Conservation (phyloP, 2,329 filamentous ascomycete species). For the Herpotrichia juniperi region DNA sequence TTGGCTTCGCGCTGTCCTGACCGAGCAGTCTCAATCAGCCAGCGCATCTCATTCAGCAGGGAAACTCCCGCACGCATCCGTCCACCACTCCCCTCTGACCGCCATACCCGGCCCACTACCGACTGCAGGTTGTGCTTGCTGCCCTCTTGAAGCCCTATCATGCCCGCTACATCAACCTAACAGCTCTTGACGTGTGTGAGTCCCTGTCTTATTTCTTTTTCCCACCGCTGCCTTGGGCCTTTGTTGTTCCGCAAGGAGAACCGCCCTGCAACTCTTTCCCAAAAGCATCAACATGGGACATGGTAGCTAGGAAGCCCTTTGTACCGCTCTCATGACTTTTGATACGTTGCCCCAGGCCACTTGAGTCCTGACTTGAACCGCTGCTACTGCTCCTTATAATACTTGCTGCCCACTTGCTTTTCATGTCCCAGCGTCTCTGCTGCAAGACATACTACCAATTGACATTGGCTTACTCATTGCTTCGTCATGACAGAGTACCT, state of each 20-base stretch:
- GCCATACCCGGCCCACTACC: slow-evolving; percentile 33
- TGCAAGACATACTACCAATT: slow-evolving; percentile 20
- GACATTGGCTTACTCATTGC: slow-evolving; percentile 31
- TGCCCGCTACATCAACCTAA: slow-evolving; percentile 27
- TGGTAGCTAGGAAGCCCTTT: slow-evolving; percentile 42
- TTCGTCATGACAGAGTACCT: slow-evolving; percentile 48
- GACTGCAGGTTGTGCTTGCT: slow-evolving; percentile 29
- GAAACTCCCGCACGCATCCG: slow-evolving; percentile 40
- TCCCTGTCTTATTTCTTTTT: slow-evolving; percentile 45
- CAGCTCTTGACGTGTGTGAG: slow-evolving; percentile 32
- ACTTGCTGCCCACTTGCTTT: slow-evolving; percentile 9
- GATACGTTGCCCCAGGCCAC: slow-evolving; percentile 33
- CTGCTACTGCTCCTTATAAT: slow-evolving; percentile 26
- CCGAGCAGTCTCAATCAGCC: slow-evolving; percentile 29
- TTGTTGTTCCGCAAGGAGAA: slow-evolving; percentile 40
- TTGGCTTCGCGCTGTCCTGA: slow-evolving; percentile 27
- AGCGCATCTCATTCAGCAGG: slow-evolving; percentile 26
- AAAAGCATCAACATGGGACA: slow-evolving; percentile 37
- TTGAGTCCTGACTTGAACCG: slow-evolving; percentile 19
- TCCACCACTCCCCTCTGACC: slow-evolving; percentile 31
- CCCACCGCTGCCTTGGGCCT: slow-evolving; percentile 24
- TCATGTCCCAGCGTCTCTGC: slow-evolving; percentile 20
- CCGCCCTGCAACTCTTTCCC: slow-evolving; percentile 32
- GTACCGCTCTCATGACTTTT: slow-evolving; percentile 39
- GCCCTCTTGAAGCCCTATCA: slow-evolving; percentile 30